Evolutionary conservation across 2,329 filamentous ascomycete species (phyloP), one percentile per base, ranked within the genome.

Genomic region (Monosporascus sp.): DNA sequence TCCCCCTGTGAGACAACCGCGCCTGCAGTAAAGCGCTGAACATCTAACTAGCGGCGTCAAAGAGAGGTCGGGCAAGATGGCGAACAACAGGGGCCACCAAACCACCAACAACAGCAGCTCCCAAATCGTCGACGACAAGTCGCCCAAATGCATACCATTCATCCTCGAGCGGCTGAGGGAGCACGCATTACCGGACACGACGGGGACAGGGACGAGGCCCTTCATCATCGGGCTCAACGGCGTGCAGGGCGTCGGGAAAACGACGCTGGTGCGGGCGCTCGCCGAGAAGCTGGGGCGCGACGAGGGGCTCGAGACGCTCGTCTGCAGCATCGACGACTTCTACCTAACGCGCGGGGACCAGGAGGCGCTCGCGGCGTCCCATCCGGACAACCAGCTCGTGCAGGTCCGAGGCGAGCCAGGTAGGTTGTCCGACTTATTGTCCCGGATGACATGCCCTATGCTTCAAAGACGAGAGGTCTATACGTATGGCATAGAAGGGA

Each of bases 221-320:
- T 89, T 96, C 70, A 83, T 96, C 68, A 79, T 97, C 57, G 93
- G 91, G 47, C 80, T 97, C 63, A 96, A 95, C 63, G 93, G 92
- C 56, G 84, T 96, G 27, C 93, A 97, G 73, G 93, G 93, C 56
- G 87, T 89, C 38, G 93, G 93, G 61, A 97, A 97, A 75, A 95
- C 92, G 3, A 95, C 92, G 14, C 80, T 96, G 63, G 91, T 92
- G 38, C 78, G 78, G 38, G 77, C 81, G 5, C 80, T 96, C 44
- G 79, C 83, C 59, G 67, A 76, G 20, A 82, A 80, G 15, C 80
- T 93, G 38, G 76, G 80, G 47, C 69, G 75, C 15, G 63, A 72
- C 31, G 77, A 86, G 64, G 78, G 78, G 20, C 77, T 89, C 24
- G 74, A 79, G 54, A 87, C 87, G 3, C 76, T 89, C 48, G 86